Base-by-base conservation (phyloP, 2,329 filamentous ascomycete genomes). In the Arthrobotrys sphaeroides region DNA sequence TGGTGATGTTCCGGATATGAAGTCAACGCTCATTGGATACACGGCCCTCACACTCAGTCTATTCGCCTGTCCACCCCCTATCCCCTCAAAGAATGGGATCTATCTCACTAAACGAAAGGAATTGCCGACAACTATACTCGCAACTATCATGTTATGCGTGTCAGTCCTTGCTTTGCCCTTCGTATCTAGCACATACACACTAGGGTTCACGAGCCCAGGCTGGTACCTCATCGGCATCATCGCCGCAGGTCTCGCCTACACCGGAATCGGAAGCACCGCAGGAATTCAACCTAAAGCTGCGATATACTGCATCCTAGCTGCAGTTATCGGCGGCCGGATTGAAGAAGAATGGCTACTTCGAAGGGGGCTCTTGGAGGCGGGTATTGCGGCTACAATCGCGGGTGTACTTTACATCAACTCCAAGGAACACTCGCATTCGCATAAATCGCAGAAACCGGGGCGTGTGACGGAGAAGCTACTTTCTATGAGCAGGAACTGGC, bases 391-490 rank as follows among this genome's bases (percentile, higher is more conserved):
- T 4, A 49, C 59, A 0, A n/a, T 77, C 6, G 66, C 66, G 2
- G 73, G 73, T 5, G 20, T 77, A 4, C 42, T 72, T 6, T 72
- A 36, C 5, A 12, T 77, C 5, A 47, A 53, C 26, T 24, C 36
- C 5, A 18, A 2, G 1, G 24, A 24, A 12, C 64, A 43, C 12
- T 57, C 45, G 12, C 57, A 67, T 24, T 40, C 59, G 33, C 28
- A 38, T 40, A 38, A 40, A 20, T 12, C 18, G 2, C 28, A 22
- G 10, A 66, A 62, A 20, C 66, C 73, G 0, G 65, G 67, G 2
- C 12, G 24, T n/a, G 85, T 96, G 40, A 96, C 94, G 0, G 87
- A 86, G 12, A 87, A 90, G 66, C 82, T 98, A 2, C 85, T 98
- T n/a, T 86, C 86, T 0, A 86, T 88, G 65, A 90, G 90, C 9